Percentiles rank a stretch among this genome's conserved stretches.
Conservation (phyloP, 129 eudicot genomes). For the Glebionis coronaria region DNA sequence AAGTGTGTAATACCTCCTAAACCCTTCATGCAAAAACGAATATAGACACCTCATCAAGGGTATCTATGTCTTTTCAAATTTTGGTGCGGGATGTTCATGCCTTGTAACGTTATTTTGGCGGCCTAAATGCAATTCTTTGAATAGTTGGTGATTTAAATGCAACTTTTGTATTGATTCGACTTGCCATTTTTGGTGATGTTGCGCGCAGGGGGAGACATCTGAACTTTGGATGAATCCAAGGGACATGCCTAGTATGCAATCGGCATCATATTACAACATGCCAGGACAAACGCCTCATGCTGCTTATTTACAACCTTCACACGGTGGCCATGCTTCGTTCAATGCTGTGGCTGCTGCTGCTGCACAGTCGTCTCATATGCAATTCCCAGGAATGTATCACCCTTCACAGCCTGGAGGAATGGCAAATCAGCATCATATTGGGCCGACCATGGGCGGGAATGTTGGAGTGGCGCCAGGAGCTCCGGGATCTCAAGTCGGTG, state of each 20-base stretch:
- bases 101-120: too few species aligned
- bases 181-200: not conserved
- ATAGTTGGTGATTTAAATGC: too few species aligned
- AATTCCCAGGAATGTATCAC: constrained; percentile 79
- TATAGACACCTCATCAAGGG: too few species aligned
- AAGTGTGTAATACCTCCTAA: too few species aligned
- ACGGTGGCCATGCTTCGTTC: constrained; percentile 69
- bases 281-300: constrained; percentile 74
- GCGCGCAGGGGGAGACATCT: constrained; percentile 93
- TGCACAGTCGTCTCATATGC: constrained; percentile 84
- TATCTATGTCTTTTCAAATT: too few species aligned
- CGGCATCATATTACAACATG: constrained; percentile 86
- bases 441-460: constrained; percentile 57
- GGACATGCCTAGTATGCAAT: constrained; percentile 70
- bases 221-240: constrained; percentile 92
- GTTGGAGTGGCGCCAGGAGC: constrained; percentile 66
- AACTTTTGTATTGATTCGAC: too few species aligned
- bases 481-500: constrained; percentile 75
- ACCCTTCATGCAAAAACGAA: too few species aligned
- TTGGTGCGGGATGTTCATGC: too few species aligned
- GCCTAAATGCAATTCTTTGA: too few species aligned
- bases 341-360: constrained; percentile 52
- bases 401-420: constrained; percentile 58
- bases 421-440: constrained; percentile 68
- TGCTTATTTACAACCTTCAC: constrained; percentile 68